Evolutionary conservation across 1,139 yeast species (phyloP).

Genomic region (Sugiyamaella japonica): DNA sequence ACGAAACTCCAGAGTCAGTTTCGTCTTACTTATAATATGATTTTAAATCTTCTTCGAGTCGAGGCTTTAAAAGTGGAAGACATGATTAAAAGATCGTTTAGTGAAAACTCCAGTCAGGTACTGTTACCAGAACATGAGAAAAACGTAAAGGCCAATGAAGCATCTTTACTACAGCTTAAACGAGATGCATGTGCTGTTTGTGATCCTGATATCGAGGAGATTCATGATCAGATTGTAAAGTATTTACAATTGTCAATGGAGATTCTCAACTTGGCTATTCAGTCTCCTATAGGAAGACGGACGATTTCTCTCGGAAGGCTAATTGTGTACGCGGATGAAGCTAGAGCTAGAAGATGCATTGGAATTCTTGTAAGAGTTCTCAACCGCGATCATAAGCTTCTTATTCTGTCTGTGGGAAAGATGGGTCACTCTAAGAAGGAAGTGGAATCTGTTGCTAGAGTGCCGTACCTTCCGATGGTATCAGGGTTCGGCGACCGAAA

Average conservation of each 20-base stretch:
- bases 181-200: conserved; percentile 46
- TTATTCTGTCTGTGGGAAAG: conserved; percentile 17
- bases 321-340: conserved; percentile 55
- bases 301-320: conserved; percentile 60
- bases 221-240: conserved; percentile 49
- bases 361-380: conserved; percentile 43
- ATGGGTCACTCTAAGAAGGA: conserved; percentile 17
- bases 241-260: conserved; percentile 49
- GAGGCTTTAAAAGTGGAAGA: conserved; percentile 95
- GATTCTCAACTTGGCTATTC: conserved; percentile 51
- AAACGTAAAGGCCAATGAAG: conserved; percentile 55
- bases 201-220: conserved; percentile 45
- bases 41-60: conserved; percentile 81
- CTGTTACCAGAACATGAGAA: conserved; percentile 83
- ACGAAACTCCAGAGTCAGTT: conserved; percentile 90
- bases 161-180: conserved; percentile 47
- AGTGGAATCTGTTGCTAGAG: neutral
- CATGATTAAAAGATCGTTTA: conserved; percentile 93
- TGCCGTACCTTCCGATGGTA: conserved; percentile 55
- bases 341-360: conserved; percentile 18
- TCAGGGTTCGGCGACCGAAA: conserved; percentile 38
- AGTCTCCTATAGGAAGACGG: conserved; percentile 49
- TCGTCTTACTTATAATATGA: conserved; percentile 94
- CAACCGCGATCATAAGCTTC: conserved; percentile 18
- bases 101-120: conserved; percentile 87